A percentile compares a stretch with the other conserved stretches of the same genome.
Evolutionary conservation across 257 asterid genomes (phyloP).

Genomic region (Salvia rosmarinus): DNA sequence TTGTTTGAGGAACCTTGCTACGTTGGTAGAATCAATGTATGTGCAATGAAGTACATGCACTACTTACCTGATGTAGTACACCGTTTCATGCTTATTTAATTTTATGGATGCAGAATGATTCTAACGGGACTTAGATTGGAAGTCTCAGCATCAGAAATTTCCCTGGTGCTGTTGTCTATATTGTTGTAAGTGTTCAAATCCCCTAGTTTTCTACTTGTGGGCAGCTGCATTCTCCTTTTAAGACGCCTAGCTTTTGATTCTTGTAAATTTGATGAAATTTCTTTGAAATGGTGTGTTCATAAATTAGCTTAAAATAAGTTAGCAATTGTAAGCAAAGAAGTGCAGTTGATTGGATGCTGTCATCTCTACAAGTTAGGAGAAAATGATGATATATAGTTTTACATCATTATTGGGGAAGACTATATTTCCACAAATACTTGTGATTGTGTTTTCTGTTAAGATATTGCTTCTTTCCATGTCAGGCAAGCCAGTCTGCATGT

Average conservation of each 20-base stretch:
- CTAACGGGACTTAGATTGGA: slow-evolving; percentile 42
- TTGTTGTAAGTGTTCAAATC: slow-evolving; percentile 30
- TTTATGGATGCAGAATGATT: slow-evolving; percentile 50
- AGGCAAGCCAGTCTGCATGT: slow-evolving; percentile 8
- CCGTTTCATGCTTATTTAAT: slow-evolving; percentile 9
- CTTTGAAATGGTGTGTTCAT: not conserved
- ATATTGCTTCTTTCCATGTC: slow-evolving; percentile 4
- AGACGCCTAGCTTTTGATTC: not conserved
- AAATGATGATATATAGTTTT: slow-evolving; percentile 1
- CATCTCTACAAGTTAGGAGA: not conserved
- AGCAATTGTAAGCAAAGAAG: not conserved
- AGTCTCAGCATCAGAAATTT: slow-evolving; percentile 14
- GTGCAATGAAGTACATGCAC: not conserved
- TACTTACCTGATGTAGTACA: slow-evolving; percentile 26
- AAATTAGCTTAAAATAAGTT: not conserved
- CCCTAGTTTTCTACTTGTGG: not conserved
- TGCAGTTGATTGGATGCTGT: slow-evolving; percentile 2
- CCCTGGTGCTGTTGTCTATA: slow-evolving; percentile 16
- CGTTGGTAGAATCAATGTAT: not conserved
- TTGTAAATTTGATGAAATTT: slow-evolving; percentile 1
- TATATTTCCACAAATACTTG: not conserved
- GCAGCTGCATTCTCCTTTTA: slow-evolving; percentile 15
- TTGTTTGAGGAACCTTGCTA: not conserved
- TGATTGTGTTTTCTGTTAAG: not conserved
- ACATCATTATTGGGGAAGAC: not conserved